Evolutionary conservation across 164 flowering plant species (phyloP).

Genomic region (Stephania japonica): DNA sequence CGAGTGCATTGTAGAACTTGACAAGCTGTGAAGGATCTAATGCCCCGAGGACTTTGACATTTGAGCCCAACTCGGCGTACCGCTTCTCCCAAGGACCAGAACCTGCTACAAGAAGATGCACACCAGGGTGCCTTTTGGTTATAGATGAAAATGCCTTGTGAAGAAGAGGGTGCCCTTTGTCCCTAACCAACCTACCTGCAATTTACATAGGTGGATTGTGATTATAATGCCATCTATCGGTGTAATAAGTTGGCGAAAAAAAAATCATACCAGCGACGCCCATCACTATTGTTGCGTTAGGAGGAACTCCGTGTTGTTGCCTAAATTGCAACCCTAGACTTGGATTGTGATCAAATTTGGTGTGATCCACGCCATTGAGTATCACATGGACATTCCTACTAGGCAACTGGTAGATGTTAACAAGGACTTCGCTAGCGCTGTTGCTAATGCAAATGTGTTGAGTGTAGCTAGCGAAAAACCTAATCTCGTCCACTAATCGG

Average conservation of each 20-base stretch:
- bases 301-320: slow-evolving; percentile 31
- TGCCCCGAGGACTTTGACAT: slow-evolving; percentile 41
- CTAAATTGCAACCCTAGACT: slow-evolving; percentile 29
- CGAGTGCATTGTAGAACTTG: slow-evolving; percentile 48
- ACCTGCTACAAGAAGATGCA: slow-evolving; percentile 49
- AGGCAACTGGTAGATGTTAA: slow-evolving; percentile 45
- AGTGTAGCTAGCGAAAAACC: slow-evolving; percentile 38
- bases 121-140: slow-evolving; percentile 20
- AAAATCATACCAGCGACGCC: slow-evolving; percentile 27
- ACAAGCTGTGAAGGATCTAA: slow-evolving; percentile 32
- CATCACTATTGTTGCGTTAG: slow-evolving; percentile 38
- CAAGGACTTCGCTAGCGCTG: slow-evolving; percentile 37
- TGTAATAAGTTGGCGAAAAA: too few relatives aligned
- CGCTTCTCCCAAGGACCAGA: slow-evolving; percentile 53
- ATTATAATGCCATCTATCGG: too few relatives aligned
- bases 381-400: slow-evolving; percentile 47
- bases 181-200: slow-evolving; percentile 50
- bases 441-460: slow-evolving; percentile 50
- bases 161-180: slow-evolving; percentile 62
- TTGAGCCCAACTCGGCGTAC: slow-evolving; percentile 36
- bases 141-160: slow-evolving; percentile 40
- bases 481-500: slow-evolving; percentile 35
- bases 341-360: slow-evolving; percentile 24
- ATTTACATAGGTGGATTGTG: too few relatives aligned
- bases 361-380: slow-evolving; percentile 54